Evolutionary conservation across 2,329 filamentous ascomycete species (phyloP).

Genomic region (Epichloe glyceriae): DNA sequence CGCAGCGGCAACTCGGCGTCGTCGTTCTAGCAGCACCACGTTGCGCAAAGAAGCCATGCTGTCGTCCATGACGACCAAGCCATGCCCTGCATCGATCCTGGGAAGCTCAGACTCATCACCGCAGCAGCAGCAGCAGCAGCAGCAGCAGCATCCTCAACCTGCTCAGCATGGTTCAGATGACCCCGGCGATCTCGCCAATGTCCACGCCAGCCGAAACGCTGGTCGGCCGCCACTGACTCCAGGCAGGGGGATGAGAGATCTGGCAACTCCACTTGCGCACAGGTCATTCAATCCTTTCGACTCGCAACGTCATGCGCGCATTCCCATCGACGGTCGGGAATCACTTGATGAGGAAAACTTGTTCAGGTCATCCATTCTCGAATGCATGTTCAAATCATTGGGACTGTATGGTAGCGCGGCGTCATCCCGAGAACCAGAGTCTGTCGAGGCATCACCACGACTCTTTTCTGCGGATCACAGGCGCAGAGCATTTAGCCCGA

Average conservation of each 20-base stretch:
- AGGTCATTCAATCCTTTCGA: conserved; percentile 43
- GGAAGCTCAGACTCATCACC: conserved; percentile 22
- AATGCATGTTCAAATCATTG: conserved; percentile 92
- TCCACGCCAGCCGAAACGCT: conserved; percentile 52
- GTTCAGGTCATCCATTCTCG: conserved; percentile 80
- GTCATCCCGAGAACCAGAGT: conserved; percentile 53
- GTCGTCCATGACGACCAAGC: conserved; percentile 44
- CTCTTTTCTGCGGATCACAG: conserved; percentile 74
- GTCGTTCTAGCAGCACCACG: conserved; percentile 59
- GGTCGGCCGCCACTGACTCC: conserved; percentile 26
- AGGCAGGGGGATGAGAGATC: conserved; percentile 17
- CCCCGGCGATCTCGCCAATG: conserved; percentile 69
- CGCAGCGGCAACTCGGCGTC: conserved; percentile 47
- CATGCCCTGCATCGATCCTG: conserved; percentile 30
- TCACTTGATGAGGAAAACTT: conserved; percentile 76
- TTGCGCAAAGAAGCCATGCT: conserved; percentile 69
- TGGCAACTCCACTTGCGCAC: conserved; percentile 34
- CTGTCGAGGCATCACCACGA: conserved; percentile 73
- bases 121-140: conserved; percentile 24
- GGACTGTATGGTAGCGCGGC: conserved; percentile 62
- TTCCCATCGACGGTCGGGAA: conserved; percentile 57
- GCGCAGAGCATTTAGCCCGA: conserved; percentile 52
- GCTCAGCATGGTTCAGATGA: conserved; percentile 38
- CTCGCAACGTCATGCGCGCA: conserved; percentile 34
- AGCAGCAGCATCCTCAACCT: conserved; percentile 26